These are phyloP conservation scores for Aspergillus sclerotiicarbonarius DNA, from an alignment of 495 filamentous ascomycete genomes.

Conservation along the genomic window DNA sequence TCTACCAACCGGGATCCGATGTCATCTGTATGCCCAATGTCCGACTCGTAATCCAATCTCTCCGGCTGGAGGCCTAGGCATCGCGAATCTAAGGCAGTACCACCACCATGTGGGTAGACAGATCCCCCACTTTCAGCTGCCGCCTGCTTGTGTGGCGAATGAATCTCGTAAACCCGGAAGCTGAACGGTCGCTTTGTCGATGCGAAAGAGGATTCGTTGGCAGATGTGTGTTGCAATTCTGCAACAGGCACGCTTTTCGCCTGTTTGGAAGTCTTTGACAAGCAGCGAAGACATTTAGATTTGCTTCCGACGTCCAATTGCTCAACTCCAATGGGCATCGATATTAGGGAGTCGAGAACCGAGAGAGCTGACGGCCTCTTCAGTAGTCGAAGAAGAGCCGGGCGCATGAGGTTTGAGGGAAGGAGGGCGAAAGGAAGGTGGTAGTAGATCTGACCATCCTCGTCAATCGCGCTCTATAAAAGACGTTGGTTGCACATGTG, in stretches of 20 bases:
- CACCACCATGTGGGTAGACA: neutral
- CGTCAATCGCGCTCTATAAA: slow-evolving; percentile 8
- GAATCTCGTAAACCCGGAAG: slow-evolving; percentile 34
- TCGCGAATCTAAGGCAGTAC: slow-evolving; percentile 5
- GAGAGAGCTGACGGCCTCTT: slow-evolving; percentile 52
- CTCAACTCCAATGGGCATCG: slow-evolving; percentile 38
- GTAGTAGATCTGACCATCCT: slow-evolving; percentile 30
- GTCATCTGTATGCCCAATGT: slow-evolving; percentile 42
- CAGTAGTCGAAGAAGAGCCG: slow-evolving; percentile 53
- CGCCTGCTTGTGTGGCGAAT: slow-evolving; percentile 10
- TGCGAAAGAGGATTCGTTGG: neutral
- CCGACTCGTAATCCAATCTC: slow-evolving; percentile 50
- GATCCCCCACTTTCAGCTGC: neutral
- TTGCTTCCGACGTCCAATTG: slow-evolving; percentile 26
- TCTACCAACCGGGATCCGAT: slow-evolving; percentile 53
- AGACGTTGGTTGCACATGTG: slow-evolving; percentile 7
- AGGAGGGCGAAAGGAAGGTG: slow-evolving; percentile 15
- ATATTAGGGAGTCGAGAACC: slow-evolving; percentile 43
- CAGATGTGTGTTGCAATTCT: slow-evolving; percentile 4
- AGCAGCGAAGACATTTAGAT: slow-evolving; percentile 32
- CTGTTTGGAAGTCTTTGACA: slow-evolving; percentile 21
- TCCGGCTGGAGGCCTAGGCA: slow-evolving; percentile 29
- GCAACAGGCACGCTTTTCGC: neutral
- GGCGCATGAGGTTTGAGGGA: slow-evolving; percentile 44
- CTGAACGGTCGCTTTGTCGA: slow-evolving; percentile 21